Base-by-base conservation (phyloP, 345 rosid genomes). In the Hibiscus tridactylites region DNA sequence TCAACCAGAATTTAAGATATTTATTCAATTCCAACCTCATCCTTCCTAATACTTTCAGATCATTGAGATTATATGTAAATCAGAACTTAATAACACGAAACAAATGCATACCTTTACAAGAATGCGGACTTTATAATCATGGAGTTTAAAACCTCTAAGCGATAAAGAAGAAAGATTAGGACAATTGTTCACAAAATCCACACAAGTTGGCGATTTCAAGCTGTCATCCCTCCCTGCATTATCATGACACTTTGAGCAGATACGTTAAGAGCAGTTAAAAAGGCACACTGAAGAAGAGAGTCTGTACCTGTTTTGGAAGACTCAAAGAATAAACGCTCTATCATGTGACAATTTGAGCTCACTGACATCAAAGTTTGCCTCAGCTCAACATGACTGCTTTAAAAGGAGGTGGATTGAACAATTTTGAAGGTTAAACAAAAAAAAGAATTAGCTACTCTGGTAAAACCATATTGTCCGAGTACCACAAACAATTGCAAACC, bases 141-240 rank as follows among this genome's bases (percentile, higher is more conserved):
- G 88, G 61, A 90, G 81, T 86, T 86, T 89, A 83, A 90, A 90
- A 65, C 96, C 95, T 82, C 91, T 88, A 71, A 93, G 91, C 6
- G 95, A 87, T 79, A 93, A 75, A 68, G 93, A 90, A 46, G 82
- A 82, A 74, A 93, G 69, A 65, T 89, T 85, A 46, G 89, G 95
- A 79, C 93, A 86, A 71, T 76, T 87, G 79, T 79, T 82, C 79
- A 88, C 95, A 0, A 92, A 85, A 66, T 90, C 90, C 79, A 78
- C 74, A 73, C 93, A 88, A 63, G 86, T 82, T 7, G 91, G 85
- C 2, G 83, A 83, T 83, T 85, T 81, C 82, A 83, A 44, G 83
- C 82, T 76, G 82, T 79, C 97, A 81, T 85, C 88, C 82, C 87
- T 81, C 73, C 95, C 93, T 88, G 79, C 56, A 80, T 24, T 54